phyloP scores from a whole-genome alignment of 257 asterid species.

The Solanum corneliomulleri region DNA sequence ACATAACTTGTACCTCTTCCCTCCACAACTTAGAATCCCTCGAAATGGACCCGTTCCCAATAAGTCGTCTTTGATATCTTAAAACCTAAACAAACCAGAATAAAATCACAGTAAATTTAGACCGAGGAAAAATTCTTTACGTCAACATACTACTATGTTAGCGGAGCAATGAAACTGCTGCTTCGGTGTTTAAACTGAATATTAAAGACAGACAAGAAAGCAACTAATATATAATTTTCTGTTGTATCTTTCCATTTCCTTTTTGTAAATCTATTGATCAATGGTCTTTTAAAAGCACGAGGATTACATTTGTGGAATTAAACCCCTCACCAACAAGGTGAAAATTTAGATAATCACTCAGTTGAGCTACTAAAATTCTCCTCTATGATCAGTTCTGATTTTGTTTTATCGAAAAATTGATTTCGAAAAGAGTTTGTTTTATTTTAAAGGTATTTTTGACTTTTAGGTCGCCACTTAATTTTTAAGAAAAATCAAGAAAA shows the following conservation, averaged over 20 bases:
- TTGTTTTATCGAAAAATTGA: too few species aligned
- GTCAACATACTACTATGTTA: too few species aligned
- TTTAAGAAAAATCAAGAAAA: too few species aligned
- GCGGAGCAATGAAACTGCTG: too few species aligned
- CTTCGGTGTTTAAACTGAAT: too few species aligned
- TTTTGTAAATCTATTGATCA: neutral
- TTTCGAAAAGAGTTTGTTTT: too few species aligned
- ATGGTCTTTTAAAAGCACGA: neutral
- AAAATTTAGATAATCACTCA: neutral
- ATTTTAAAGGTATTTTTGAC: too few species aligned
- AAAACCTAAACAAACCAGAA: neutral
- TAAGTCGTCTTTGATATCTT: neutral
- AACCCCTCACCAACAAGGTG: neutral
- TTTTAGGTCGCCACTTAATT: too few species aligned
- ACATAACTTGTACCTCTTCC: constrained; percentile 37
- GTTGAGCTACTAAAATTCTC: neutral
- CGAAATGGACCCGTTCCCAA: constrained; percentile 39
- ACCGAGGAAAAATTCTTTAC: too few species aligned
- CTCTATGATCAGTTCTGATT: neutral
- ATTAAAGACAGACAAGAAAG: too few species aligned
- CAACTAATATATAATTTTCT: too few species aligned
- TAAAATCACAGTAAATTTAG: neutral
- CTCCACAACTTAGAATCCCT: constrained; percentile 46
- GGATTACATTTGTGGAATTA: neutral
- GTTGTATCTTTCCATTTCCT: too few species aligned